Base-by-base conservation (phyloP, 208 protist genomes). In the Angomonas ambiguus region DNA sequence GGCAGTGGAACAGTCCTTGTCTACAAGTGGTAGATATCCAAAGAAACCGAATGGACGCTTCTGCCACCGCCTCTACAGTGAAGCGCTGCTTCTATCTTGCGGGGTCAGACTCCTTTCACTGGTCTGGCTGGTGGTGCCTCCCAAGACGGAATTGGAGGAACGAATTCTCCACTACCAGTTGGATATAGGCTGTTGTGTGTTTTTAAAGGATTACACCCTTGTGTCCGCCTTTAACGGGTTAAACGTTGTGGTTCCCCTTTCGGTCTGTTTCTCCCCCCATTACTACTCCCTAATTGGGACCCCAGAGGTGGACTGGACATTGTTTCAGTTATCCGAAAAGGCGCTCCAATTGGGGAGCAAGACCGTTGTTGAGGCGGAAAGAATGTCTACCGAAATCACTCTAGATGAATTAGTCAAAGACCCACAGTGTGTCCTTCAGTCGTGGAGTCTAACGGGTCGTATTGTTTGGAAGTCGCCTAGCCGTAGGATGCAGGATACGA, bases 21-120 rank as follows among this genome's bases (percentile, higher is more conserved):
- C 67, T 98, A 8, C 89, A 96, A 55, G 68, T 93, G 4, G 78
- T 92, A 32, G 81, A 89, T 51, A 91, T 93, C 60, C 84, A 95
- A 35, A 80, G 87, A 22, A 89, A 85, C 68, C 84, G 45, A 8
- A 51, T 67, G 13, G 41, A 60, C 31, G 51, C 69, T 1, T 5
- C 34, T 20, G 33, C 48, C 27, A 31, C 1, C 5, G 33, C 22
- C 11, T 53, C 49, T 27, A 62, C 41, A 13, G 67, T 31, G 11
- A 33, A 61, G 6, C 83, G 73, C 1, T 74, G 83, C 1, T 97
- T 96, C 73, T 92, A 91, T 57, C n/a, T 89, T 0, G 90, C 92
- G 1, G 56, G 84, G 1, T 88, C 80, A 1, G 82, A 91, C 56
- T 79, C 72, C 3, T 33, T 42, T 67, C 77, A n/a, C 33, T 86